phyloP scores from a whole-genome alignment of 2,329 filamentous ascomycete species.

The Dothidotthia symphoricarpi region DNA sequence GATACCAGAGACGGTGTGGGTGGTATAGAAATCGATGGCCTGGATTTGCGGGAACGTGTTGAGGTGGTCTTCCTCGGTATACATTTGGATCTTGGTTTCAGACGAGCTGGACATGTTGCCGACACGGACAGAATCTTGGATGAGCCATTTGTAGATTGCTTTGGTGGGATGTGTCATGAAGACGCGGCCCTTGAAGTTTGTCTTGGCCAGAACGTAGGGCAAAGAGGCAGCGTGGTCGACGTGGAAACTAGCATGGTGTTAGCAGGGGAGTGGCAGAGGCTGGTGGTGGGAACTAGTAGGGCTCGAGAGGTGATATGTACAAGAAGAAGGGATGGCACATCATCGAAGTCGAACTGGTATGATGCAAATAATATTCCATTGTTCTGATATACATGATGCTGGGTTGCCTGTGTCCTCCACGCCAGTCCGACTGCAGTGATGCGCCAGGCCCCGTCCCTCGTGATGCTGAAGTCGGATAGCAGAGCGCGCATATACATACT shows the following conservation, averaged over 20 bases:
- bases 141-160: slow-evolving; percentile 99
- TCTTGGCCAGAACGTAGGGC: slow-evolving; percentile 95
- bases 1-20: slow-evolving; percentile 94
- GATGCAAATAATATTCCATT: slow-evolving; percentile 44
- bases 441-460: slow-evolving; percentile 23
- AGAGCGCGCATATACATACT: slow-evolving; percentile 67
- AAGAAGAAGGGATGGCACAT: slow-evolving; percentile 29
- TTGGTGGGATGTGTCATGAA: slow-evolving; percentile 99
- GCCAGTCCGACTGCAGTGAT: slow-evolving; percentile 36
- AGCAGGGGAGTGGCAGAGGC: slow-evolving; percentile 12
- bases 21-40: slow-evolving; percentile 97
- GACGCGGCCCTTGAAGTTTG: slow-evolving; percentile 92
- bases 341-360: slow-evolving; percentile 36
- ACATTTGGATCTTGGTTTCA: slow-evolving; percentile 67
- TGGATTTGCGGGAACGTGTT: slow-evolving; percentile 93
- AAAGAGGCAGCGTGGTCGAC: slow-evolving; percentile 98
- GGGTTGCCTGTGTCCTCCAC: slow-evolving; percentile 13
- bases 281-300: slow-evolving; percentile 1
- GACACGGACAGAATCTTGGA: slow-evolving; percentile 93
- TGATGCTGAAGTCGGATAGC: slow-evolving; percentile 16
- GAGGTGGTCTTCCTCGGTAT: slow-evolving; percentile 92
- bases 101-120: slow-evolving; percentile 65
- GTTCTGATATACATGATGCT: slow-evolving; percentile 41
- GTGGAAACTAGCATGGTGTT: slow-evolving; percentile 70
- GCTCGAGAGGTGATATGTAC: slow-evolving; percentile 19